Conservation (phyloP, 768 basidiomycete species). For the Arthromyces matolae region DNA sequence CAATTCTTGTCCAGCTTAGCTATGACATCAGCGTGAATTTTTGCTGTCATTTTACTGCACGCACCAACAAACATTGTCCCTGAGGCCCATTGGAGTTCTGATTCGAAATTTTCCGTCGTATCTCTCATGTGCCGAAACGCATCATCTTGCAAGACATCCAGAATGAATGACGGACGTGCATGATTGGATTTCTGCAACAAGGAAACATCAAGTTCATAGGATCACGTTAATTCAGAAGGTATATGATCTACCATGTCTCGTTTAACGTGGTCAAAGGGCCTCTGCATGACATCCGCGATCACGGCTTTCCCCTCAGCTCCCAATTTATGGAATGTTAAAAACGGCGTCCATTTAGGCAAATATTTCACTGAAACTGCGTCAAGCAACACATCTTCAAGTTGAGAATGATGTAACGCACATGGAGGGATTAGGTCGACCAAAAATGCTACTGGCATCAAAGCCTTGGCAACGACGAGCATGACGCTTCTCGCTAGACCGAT, state of each 20-base stretch:
- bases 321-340: not conserved
- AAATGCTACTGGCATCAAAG: not conserved
- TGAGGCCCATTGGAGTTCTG: not conserved
- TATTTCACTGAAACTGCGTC: not conserved
- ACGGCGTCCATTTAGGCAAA: not conserved
- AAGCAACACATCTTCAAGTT: too few relatives aligned
- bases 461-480: not conserved
- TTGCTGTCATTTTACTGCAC: not conserved
- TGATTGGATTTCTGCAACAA: not conserved
- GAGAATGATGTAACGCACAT: not conserved
- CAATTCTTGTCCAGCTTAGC: not conserved
- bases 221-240: not conserved
- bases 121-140: not conserved
- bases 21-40: not conserved
- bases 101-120: not conserved
- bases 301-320: not conserved
- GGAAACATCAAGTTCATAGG: not conserved
- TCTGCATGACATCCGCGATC: not conserved
- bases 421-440: not conserved
- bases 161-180: not conserved
- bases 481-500: not conserved
- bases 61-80: conserved; percentile 1
- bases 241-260: not conserved
- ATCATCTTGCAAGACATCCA: not conserved
- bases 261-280: not conserved